Conservation (phyloP, 139 green algal species). For the Edaphochlamys debaryana region DNA sequence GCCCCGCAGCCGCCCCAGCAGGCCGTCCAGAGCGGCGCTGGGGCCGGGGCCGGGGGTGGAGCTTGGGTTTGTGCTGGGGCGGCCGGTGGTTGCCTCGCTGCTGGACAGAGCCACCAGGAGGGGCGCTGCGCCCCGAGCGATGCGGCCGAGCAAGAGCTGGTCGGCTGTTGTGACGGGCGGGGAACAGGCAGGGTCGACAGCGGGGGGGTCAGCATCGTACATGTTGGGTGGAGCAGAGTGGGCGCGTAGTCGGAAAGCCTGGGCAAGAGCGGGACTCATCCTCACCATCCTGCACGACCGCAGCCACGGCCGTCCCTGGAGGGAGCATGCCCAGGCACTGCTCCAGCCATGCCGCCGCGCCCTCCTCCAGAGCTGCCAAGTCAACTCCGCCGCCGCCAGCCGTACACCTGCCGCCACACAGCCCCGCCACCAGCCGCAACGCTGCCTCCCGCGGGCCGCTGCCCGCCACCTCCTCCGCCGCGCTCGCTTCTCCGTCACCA, state of each 20-base stretch:
- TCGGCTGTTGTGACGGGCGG: neutral
- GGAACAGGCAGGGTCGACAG: too few species aligned
- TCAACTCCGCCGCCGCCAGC: neutral
- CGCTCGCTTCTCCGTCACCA: too few species aligned
- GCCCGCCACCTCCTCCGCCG: too few species aligned
- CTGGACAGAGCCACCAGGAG: conserved; percentile 47
- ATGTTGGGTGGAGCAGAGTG: too few species aligned
- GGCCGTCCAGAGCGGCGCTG: neutral
- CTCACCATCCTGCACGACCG: neutral
- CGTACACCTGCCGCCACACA: neutral
- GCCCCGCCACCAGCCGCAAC: neutral
- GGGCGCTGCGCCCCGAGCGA: conserved; percentile 1
- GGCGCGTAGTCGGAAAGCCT: too few species aligned
- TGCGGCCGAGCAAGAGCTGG: conserved; percentile 42
- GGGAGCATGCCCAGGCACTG: neutral
- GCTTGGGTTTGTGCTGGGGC: neutral
- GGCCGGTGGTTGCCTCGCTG: too few species aligned
- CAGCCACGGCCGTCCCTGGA: neutral
- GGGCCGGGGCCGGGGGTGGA: neutral
- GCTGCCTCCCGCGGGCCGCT: neutral
- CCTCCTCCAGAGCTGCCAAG: neutral
- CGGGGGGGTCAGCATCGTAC: too few species aligned
- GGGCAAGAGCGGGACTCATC: too few species aligned
- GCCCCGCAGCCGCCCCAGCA: conserved; percentile 49
- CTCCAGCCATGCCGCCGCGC: neutral